Conservation (phyloP, 2,329 filamentous ascomycete species). For the Metarhizium guizhouense region DNA sequence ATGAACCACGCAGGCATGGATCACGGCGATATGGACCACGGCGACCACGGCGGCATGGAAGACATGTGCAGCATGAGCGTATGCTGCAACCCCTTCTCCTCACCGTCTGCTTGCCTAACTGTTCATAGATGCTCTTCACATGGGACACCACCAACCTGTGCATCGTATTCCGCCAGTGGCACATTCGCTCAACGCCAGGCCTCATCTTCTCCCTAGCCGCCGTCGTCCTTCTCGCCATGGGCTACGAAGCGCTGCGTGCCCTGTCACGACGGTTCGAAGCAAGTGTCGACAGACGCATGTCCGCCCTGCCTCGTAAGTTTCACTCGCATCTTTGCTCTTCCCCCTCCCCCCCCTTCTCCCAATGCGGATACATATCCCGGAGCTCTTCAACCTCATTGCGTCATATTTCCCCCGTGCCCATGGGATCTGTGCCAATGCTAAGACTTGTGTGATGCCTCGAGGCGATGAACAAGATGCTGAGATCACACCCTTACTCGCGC, state of each 20-base stretch:
- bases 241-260: slow-evolving; percentile 83
- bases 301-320: slow-evolving; percentile 46
- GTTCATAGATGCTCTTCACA: slow-evolving; percentile 87
- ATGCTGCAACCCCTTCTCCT: slow-evolving; percentile 8
- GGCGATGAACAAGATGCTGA: slow-evolving; percentile 46
- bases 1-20: slow-evolving; percentile 22
- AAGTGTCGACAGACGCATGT: slow-evolving; percentile 36
- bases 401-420: neutral
- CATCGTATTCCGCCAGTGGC: slow-evolving; percentile 92
- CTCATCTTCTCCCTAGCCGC: slow-evolving; percentile 76
- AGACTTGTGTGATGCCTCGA: slow-evolving; percentile 13
- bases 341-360: too few relatives aligned
- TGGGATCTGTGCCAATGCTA: slow-evolving; percentile 20
- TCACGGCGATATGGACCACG: slow-evolving; percentile 33
- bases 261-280: slow-evolving; percentile 68
- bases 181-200: slow-evolving; percentile 62
- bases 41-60: slow-evolving; percentile 43
- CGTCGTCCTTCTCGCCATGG: slow-evolving; percentile 76
- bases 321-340: neutral
- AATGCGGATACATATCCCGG: neutral
- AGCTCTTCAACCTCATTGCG: slow-evolving; percentile 1
- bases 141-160: slow-evolving; percentile 92
- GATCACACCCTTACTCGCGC: slow-evolving; percentile 51
- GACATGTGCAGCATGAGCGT: slow-evolving; percentile 87
- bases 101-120: neutral